Conservation (phyloP, 768 basidiomycete genomes). For the Psilocybe azurescens region DNA sequence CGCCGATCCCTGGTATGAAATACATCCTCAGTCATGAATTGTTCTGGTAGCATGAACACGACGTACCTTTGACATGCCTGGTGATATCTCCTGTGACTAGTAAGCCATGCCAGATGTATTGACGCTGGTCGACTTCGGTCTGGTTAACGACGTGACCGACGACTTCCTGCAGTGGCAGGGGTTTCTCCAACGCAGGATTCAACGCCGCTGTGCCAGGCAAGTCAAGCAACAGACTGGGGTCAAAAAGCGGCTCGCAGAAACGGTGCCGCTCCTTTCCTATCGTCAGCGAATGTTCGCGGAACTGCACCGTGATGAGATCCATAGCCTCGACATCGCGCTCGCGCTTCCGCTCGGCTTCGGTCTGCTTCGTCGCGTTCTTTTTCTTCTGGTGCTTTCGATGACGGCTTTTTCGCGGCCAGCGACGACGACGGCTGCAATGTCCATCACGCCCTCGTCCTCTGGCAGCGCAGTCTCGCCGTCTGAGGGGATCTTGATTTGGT, state of each 20-base stretch:
- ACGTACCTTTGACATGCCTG: slow-evolving; percentile 69
- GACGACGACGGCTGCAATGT: slow-evolving; percentile 89
- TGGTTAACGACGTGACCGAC: slow-evolving; percentile 66
- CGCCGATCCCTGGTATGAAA: slow-evolving; percentile 54
- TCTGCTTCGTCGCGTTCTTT: slow-evolving; percentile 70
- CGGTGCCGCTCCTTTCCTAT: slow-evolving; percentile 89
- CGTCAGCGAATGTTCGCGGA: slow-evolving; percentile 71
- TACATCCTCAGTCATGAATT: slow-evolving; percentile 3
- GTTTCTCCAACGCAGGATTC: slow-evolving; percentile 30
- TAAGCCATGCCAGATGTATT: slow-evolving; percentile 78
- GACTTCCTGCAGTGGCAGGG: slow-evolving; percentile 64
- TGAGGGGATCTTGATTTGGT: slow-evolving; percentile 74
- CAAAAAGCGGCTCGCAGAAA: slow-evolving; percentile 90
- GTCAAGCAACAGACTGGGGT: slow-evolving; percentile 61
- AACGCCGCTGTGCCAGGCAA: slow-evolving; percentile 32
- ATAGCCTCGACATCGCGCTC: slow-evolving; percentile 84
- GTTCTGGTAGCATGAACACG: slow-evolving; percentile 13
- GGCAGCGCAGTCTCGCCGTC: slow-evolving; percentile 68
- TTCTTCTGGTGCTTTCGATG: slow-evolving; percentile 88
- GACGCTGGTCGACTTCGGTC: slow-evolving; percentile 68
- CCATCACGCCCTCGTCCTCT: slow-evolving; percentile 87
- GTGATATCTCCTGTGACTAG: slow-evolving; percentile 84
- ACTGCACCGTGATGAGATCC: slow-evolving; percentile 80
- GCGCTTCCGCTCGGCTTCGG: slow-evolving; percentile 80
- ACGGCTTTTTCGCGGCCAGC: slow-evolving; percentile 92